Conservation (phyloP, 441 rosid species). For the Adansonia grandidieri region DNA sequence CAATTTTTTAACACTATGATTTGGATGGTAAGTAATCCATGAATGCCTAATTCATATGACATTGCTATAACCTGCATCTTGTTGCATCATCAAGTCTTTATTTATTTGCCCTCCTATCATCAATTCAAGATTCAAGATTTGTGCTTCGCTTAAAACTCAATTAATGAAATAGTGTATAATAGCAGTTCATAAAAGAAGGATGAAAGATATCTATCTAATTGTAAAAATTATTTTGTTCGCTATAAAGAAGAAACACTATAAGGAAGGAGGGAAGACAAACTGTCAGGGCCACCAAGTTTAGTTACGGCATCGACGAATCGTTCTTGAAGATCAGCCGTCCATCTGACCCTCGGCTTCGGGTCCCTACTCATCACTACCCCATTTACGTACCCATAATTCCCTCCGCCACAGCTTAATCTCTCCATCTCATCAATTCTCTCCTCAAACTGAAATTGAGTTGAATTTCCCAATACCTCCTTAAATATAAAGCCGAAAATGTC, state of each 20-base stretch:
- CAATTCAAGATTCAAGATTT: not conserved
- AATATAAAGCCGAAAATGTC: not conserved
- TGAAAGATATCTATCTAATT: too few species aligned
- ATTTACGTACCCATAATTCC: conserved; percentile 45
- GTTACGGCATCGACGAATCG: conserved; percentile 73
- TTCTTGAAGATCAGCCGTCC: conserved; percentile 80
- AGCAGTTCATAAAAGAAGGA: too few species aligned
- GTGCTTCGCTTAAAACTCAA: not conserved
- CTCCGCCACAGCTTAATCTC: conserved; percentile 40
- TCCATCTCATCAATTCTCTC: conserved; percentile 39
- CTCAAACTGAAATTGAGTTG: not conserved
- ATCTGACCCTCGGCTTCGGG: conserved; percentile 67
- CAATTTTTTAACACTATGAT: not conserved
- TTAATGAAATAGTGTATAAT: too few species aligned
- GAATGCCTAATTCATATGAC: not conserved
- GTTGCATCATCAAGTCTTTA: too few species aligned
- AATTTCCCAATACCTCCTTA: not conserved
- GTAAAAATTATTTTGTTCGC: not conserved
- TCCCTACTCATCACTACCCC: conserved; percentile 85
- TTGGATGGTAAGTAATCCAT: not conserved
- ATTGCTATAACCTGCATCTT: not conserved
- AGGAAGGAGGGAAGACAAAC: conserved; percentile 34
- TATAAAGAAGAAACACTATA: not conserved
- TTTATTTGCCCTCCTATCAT: too few species aligned
- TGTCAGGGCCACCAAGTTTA: conserved; percentile 73